Percentiles rank a stretch among this genome's conserved stretches.
Conservation (phyloP, 2,329 filamentous ascomycete genomes). For the Rhynchosporium agropyri region DNA sequence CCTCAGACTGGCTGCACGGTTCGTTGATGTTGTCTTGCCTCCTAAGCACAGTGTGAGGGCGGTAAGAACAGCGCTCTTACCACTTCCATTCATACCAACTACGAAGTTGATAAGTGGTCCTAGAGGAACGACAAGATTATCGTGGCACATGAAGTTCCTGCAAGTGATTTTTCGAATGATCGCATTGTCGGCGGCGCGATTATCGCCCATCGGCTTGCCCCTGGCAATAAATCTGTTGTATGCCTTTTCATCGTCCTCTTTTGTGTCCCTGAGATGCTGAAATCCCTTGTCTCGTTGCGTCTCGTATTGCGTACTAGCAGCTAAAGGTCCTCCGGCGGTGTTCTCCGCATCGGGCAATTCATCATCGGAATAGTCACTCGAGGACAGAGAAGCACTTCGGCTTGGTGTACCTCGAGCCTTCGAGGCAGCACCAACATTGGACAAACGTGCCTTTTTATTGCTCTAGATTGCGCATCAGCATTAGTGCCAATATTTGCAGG, state of each 20-base stretch:
- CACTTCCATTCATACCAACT: constrained; percentile 95
- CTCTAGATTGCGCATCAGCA: constrained; percentile 34
- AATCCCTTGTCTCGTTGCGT: constrained; percentile 61
- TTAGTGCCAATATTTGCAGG: not conserved
- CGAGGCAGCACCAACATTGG: constrained; percentile 30
- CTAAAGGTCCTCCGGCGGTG: constrained; percentile 23
- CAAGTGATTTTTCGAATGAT: constrained; percentile 88
- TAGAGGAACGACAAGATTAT: constrained; percentile 77
- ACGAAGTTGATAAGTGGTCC: constrained; percentile 98
- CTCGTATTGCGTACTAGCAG: constrained; percentile 62
- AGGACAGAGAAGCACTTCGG: constrained; percentile 29
- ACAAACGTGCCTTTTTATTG: constrained; percentile 48
- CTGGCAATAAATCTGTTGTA: constrained; percentile 58
- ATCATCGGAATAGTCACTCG: constrained; percentile 39
- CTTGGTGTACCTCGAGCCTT: constrained; percentile 28
- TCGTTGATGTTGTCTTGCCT: constrained; percentile 89
- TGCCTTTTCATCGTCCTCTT: constrained; percentile 63
- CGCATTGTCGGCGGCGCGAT: constrained; percentile 77
- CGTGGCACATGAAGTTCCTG: constrained; percentile 96
- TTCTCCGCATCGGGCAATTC: constrained; percentile 32
- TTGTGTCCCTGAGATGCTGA: constrained; percentile 57
- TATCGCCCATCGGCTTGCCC: constrained; percentile 59
- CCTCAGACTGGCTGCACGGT: constrained; percentile 86
- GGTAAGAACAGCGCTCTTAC: constrained; percentile 94
- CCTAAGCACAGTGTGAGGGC: constrained; percentile 93